Base-by-base conservation (phyloP, 768 basidiomycete species). In the Auriscalpium vulgare region DNA sequence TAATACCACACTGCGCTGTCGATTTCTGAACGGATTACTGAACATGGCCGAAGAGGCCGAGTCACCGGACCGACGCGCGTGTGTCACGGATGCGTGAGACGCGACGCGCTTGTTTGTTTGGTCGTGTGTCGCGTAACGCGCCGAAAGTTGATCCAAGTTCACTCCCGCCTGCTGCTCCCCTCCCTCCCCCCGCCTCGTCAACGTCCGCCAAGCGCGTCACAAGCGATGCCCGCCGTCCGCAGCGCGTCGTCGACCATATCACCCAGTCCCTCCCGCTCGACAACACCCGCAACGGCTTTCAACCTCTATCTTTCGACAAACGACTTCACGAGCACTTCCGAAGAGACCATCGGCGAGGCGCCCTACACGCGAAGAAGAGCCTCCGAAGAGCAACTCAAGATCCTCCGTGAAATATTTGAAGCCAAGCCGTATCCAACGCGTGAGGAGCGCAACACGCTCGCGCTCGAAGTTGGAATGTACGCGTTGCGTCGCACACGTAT, bases 81-180 rank as follows among this genome's bases (percentile, higher is more conserved):
- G 51, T 49, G 43, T 53, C 51, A 53, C 16, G 37, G 37, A 14
- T 10, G n/a, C 10, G 34, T n/a, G 19, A 21, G 10, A 37, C 35
- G 40, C 54, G 56, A 60, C 59, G 59, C 59, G 56, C 43, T 43
- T 60, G 53, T 60, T 55, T 55, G 45, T 37, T 58, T 52, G 40
- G 38, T 3, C 35, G 23, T n/a, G 50, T 8, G 36, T 50, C 50
- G 29, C 23, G 23, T 37, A 13, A n/a, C 40, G 40, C 40, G 40
- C 29, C 29, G 40, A 17, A 14, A 13, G 40, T 43, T 43, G 40
- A 43, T 43, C 6, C 29, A 29, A 29, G 29, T 29, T 29, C 4
- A 29, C 29, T 5, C 29, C 29, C 29, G 29, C 29, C 29, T 29
- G 29, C 29, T 5, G 7, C 7, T 29, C 29, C 7, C 29, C 29